phyloP scores from a whole-genome alignment of 441 rosid genomes.

The Adansonia madagascariensis region DNA sequence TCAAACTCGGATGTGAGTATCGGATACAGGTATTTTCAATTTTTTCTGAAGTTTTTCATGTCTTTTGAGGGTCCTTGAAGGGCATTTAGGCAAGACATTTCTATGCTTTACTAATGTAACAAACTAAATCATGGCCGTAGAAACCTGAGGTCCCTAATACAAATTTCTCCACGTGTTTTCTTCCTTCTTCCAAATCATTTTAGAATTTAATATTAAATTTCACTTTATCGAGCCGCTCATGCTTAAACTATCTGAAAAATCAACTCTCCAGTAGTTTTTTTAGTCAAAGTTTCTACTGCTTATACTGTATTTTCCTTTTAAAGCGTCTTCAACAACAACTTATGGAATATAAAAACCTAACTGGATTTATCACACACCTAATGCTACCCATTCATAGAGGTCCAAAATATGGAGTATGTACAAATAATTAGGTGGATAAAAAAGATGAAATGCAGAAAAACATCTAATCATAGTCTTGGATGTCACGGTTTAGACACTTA shows the following conservation, averaged over 20 bases:
- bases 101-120: not conserved
- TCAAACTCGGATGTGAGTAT: not conserved
- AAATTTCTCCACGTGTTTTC: not conserved
- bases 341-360: not conserved
- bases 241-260: not conserved
- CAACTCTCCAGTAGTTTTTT: too few relatives aligned
- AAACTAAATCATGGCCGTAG: not conserved
- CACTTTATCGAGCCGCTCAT: not conserved
- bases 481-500: conserved; percentile 44
- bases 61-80: too few relatives aligned
- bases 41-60: too few relatives aligned
- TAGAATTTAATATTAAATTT: not conserved
- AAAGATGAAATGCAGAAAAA: too few relatives aligned
- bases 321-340: not conserved
- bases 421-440: not conserved
- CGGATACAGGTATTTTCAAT: too few relatives aligned
- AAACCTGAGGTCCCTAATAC: not conserved
- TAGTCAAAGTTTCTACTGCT: too few relatives aligned
- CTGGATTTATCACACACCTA: not conserved
- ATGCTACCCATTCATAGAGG: not conserved
- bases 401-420: not conserved
- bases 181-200: not conserved
- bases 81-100: not conserved
- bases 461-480: conserved; percentile 21
- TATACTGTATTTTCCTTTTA: not conserved